Evolutionary conservation across 2,329 filamentous ascomycete species (phyloP).

Genomic region (Clonostachys solani): DNA sequence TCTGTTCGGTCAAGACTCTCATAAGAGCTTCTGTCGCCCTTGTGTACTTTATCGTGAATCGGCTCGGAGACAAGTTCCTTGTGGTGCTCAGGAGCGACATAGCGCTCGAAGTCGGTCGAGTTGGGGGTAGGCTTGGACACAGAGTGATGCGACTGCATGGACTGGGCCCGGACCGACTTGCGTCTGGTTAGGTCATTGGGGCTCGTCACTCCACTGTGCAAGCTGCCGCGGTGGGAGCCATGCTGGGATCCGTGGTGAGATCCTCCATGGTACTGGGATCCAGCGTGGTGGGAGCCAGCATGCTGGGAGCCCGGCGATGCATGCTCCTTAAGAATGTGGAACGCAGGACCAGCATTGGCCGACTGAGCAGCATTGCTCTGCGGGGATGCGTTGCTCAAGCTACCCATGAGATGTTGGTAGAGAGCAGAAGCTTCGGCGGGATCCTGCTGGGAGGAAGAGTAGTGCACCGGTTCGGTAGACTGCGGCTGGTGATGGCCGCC

Average conservation of each 20-base stretch:
- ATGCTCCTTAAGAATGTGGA: slow-evolving; percentile 45
- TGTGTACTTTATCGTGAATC: slow-evolving; percentile 58
- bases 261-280: neutral
- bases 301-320: slow-evolving; percentile 19
- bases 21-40: slow-evolving; percentile 51
- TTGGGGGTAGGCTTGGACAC: slow-evolving; percentile 17
- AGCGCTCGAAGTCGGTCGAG: slow-evolving; percentile 19
- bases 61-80: slow-evolving; percentile 70
- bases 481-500: slow-evolving; percentile 3
- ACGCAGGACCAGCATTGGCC: slow-evolving; percentile 22
- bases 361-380: slow-evolving; percentile 21
- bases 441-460: slow-evolving; percentile 16
- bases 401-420: slow-evolving; percentile 31
- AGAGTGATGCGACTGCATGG: slow-evolving; percentile 15
- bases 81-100: slow-evolving; percentile 45
- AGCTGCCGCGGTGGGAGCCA: slow-evolving; percentile 18
- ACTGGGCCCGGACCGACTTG: slow-evolving; percentile 27
- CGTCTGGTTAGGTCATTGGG: slow-evolving; percentile 36
- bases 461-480: slow-evolving; percentile 3
- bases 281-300: slow-evolving; percentile 23
- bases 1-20: slow-evolving; percentile 58
- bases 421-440: slow-evolving; percentile 25
- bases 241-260: slow-evolving; percentile 26
- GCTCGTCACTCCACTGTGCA: slow-evolving; percentile 37
- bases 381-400: slow-evolving; percentile 31